Evolutionary conservation across 78 protist genomes (phyloP).

Genomic region (Dictyostelium citrinum): DNA sequence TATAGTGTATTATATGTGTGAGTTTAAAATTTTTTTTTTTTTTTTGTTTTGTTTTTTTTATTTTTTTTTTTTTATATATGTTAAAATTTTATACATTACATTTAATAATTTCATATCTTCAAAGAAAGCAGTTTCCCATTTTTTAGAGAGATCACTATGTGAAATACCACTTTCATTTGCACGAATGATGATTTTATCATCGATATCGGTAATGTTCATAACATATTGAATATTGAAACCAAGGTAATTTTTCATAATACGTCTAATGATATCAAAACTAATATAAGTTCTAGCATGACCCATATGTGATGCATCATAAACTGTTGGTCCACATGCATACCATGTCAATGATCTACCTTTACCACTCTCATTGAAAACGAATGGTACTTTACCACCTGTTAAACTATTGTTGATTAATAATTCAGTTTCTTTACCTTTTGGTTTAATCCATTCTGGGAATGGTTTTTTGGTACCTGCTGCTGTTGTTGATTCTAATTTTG

Average conservation of each 20-base stretch:
- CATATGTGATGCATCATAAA: slow-evolving; percentile 97
- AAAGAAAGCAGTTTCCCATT: slow-evolving; percentile 89
- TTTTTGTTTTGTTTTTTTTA: background rate
- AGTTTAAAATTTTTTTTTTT: background rate
- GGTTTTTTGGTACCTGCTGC: background rate
- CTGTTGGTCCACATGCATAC: slow-evolving; percentile 99
- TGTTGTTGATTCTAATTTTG: slow-evolving; percentile 32
- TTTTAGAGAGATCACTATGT: slow-evolving; percentile 56
- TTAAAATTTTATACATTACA: slow-evolving; percentile 1
- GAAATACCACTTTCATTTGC: slow-evolving; percentile 77
- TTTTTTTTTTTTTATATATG: background rate
- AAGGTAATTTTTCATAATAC: slow-evolving; percentile 95
- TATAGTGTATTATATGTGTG: too few species aligned
- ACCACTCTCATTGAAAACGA: background rate
- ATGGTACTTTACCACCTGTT: slow-evolving; percentile 15
- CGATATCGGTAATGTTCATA: slow-evolving; percentile 99
- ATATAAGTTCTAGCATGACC: slow-evolving; percentile 98
- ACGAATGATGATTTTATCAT: slow-evolving; percentile 98
- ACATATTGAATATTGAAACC: slow-evolving; percentile 85
- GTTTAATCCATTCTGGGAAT: slow-evolving; percentile 62
- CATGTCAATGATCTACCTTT: slow-evolving; percentile 71
- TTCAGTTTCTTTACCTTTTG: slow-evolving; percentile 8
- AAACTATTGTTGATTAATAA: slow-evolving; percentile 19
- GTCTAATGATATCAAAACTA: slow-evolving; percentile 95
- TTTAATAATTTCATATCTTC: slow-evolving; percentile 91